Evolutionary conservation across 495 filamentous ascomycete genomes (phyloP).

Genomic region (Daldinia childiae): DNA sequence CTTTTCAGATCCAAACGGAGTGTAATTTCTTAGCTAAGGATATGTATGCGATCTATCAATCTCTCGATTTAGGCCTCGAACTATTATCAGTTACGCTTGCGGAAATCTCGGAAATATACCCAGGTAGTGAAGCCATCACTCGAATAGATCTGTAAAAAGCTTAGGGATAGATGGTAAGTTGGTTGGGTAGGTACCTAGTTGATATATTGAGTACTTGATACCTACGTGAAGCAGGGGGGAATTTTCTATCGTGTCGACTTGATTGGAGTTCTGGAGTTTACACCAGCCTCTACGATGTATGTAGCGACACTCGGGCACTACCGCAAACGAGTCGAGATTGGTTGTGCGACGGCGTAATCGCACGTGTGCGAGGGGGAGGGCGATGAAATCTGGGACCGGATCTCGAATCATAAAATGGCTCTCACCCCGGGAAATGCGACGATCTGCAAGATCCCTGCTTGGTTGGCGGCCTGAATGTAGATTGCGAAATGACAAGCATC

Average conservation of each 20-base stretch:
- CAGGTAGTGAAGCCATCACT: neutral
- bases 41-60: neutral
- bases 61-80: constrained; percentile 8
- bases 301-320: constrained; percentile 30
- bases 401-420: constrained; percentile 44
- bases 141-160: no score
- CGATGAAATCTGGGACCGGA: constrained; percentile 42
- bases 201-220: neutral
- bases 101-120: no score
- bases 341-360: constrained; percentile 41
- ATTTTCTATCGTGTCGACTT: neutral
- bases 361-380: constrained; percentile 41
- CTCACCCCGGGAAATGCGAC: constrained; percentile 47
- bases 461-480: constrained; percentile 36
- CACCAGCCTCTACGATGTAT: constrained; percentile 7
- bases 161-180: neutral
- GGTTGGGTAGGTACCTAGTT: neutral
- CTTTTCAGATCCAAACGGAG: constrained; percentile 18
- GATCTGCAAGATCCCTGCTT: constrained; percentile 48
- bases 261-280: constrained; percentile 1
- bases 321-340: constrained; percentile 44
- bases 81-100: neutral
- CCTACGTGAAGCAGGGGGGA: neutral
- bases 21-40: constrained; percentile 16
- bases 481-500: constrained; percentile 41